Percentiles rank a stretch among this genome's conserved stretches.
Evolutionary conservation across 495 filamentous ascomycete genomes (phyloP).

Genomic region (Glarea lozoyensis): DNA sequence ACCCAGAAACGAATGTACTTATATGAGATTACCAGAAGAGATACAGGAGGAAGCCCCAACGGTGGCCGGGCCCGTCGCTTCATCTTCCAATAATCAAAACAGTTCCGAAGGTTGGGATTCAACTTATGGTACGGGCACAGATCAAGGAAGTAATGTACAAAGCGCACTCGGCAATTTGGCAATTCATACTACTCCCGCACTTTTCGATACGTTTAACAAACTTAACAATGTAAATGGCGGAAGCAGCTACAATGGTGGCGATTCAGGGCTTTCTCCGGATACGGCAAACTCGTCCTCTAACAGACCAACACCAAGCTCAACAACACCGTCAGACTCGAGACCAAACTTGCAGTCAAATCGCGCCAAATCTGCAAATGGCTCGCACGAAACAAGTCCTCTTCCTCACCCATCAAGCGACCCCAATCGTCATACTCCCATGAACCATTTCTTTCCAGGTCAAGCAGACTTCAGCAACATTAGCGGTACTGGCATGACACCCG

Average conservation of each 20-base stretch:
- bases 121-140: too few relatives aligned
- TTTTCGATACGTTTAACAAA: too few relatives aligned
- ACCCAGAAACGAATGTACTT: constrained; percentile 15
- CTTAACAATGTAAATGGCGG: constrained; percentile 26
- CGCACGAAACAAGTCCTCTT: constrained; percentile 37
- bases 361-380: constrained; percentile 23
- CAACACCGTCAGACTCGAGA: constrained; percentile 33
- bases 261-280: constrained; percentile 18
- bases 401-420: constrained; percentile 25
- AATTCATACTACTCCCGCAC: constrained; percentile 10
- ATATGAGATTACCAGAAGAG: constrained; percentile 9
- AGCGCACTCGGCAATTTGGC: constrained; percentile 24
- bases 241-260: constrained; percentile 9
- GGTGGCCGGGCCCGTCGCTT: too few relatives aligned
- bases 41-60: too few relatives aligned
- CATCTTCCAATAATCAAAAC: too few relatives aligned
- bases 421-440: constrained; percentile 17
- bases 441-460: constrained; percentile 11
- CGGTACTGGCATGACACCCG: constrained; percentile 14
- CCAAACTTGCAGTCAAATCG: constrained; percentile 20
- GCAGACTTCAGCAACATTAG: constrained; percentile 16
- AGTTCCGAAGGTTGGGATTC: too few relatives aligned
- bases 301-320: constrained; percentile 44
- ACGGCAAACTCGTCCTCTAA: constrained; percentile 33
- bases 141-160: constrained; percentile 20